Base-by-base conservation (phyloP, 441 rosid species). In the Rhodomyrtus psidioides region DNA sequence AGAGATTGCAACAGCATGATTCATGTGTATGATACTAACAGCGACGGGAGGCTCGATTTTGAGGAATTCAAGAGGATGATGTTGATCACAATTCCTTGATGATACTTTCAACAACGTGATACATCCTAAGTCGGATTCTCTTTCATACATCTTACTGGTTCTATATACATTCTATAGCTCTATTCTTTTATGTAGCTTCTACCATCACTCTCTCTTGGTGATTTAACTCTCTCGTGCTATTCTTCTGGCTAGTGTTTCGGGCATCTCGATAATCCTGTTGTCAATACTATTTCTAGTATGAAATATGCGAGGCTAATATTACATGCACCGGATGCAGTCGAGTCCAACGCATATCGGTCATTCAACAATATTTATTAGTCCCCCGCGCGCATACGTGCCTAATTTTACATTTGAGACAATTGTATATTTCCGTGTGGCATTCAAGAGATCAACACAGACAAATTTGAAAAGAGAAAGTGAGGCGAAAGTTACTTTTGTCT, bases 41-140 rank as follows among this genome's bases (percentile, higher is more conserved):
- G 83, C 44, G 98, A 96, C 51, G 97, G 97, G 13, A 74, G 89
- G 87, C 92, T 96, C 53, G 99, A 96, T 90, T 93, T 94, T 54
- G 90, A 94, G 62, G 98, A 96, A 70, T 96, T 96, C 90, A 94
- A 94, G 94, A 90, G 86, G 85, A 95, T 96, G 98, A 91, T 96
- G 91, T 83, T 90, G 85, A 75, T 83, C 8, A 15, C 88, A 12
- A 39, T 27, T 57, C 83, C 90, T 87, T 85, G 55, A 86, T 53
- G 23, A 16, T 3, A 15, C 27, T 12, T 60, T 15, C 21, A 4
- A 60, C 2, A 28, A 60, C 10, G 7, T 60, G 74, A 15, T 30
- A 28, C 16, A 21, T 28, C 23, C 28, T 60, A 39, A 17, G 74
- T 60, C 12, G 23, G 23, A 60, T 60, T 60, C 15, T 12, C 74